These are phyloP conservation scores for Penicillium sp. DNA, from an alignment of 2,329 filamentous ascomycete species.

Conservation along the genomic window DNA sequence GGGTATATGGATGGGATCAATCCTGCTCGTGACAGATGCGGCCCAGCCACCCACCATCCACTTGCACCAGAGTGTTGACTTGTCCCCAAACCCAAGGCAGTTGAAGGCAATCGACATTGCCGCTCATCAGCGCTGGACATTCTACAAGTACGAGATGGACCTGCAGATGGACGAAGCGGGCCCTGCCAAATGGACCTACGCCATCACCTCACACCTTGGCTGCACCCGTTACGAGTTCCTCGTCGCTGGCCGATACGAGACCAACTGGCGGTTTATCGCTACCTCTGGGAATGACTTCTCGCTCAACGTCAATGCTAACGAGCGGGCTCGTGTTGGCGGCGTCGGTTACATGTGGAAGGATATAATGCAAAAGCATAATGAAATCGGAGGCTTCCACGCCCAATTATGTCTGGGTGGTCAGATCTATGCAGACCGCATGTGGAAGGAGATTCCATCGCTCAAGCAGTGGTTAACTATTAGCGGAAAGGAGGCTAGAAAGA, in stretches of 20 bases:
- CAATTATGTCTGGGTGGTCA: constrained; percentile 91
- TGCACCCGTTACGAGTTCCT: constrained; percentile 98
- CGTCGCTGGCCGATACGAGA: constrained; percentile 84
- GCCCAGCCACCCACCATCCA: constrained; percentile 94
- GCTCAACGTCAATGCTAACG: constrained; percentile 77
- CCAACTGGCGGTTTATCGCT: constrained; percentile 90
- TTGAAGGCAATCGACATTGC: constrained; percentile 77
- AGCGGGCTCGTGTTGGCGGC: constrained; percentile 79
- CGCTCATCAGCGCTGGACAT: constrained; percentile 88
- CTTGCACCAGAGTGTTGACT: constrained; percentile 81
- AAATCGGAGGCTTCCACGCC: constrained; percentile 92
- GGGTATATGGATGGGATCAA: constrained; percentile 87
- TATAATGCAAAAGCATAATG: constrained; percentile 92
- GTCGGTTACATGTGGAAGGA: constrained; percentile 99
- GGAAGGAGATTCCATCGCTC: constrained; percentile 90
- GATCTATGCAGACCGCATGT: constrained; percentile 90
- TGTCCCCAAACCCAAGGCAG: constrained; percentile 89
- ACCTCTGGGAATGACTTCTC: constrained; percentile 97
- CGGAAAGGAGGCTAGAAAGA: constrained; percentile 89
- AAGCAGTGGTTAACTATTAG: constrained; percentile 94
- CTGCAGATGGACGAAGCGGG: constrained; percentile 78
- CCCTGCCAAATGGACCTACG: constrained; percentile 90
- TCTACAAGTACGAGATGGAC: constrained; percentile 91
- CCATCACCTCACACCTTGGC: constrained; percentile 91
- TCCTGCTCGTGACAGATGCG: constrained; percentile 85